These are phyloP conservation scores for Pyrenophora graminea DNA, from an alignment of 2,329 filamentous ascomycete species.

Conservation along the genomic window DNA sequence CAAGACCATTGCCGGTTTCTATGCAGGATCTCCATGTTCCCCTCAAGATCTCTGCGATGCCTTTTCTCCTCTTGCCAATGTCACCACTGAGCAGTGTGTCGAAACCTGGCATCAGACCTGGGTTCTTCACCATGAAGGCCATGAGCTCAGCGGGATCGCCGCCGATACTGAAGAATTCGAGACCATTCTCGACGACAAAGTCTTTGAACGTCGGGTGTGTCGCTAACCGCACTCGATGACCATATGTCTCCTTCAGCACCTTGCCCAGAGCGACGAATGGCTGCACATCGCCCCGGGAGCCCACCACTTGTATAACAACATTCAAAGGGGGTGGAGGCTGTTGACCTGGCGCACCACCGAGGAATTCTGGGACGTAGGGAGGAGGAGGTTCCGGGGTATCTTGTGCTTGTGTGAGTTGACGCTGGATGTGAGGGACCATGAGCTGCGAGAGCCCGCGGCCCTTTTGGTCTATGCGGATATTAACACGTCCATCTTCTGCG, in stretches of 20 bases:
- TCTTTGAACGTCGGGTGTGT: conserved; percentile 36
- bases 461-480: conserved; percentile 49
- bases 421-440: conserved; percentile 46
- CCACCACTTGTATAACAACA: conserved; percentile 59
- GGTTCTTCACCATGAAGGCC: conserved; percentile 90
- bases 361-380: conserved; percentile 72
- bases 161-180: conserved; percentile 58
- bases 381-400: conserved; percentile 63
- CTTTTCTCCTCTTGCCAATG: conserved; percentile 72
- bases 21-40: conserved; percentile 88
- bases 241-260: conserved; percentile 46
- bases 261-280: conserved; percentile 63
- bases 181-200: conserved; percentile 55
- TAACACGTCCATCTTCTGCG: conserved; percentile 47
- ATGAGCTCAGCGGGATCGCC: conserved; percentile 56
- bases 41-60: conserved; percentile 77
- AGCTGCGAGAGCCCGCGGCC: conserved; percentile 42
- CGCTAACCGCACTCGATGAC: conserved; percentile 36
- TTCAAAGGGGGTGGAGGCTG: conserved; percentile 55
- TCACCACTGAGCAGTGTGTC: conserved; percentile 77
- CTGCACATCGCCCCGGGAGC: conserved; percentile 60
- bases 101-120: conserved; percentile 81
- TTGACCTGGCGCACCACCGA: conserved; percentile 67
- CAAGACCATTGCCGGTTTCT: conserved; percentile 71
- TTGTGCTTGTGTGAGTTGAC: conserved; percentile 47